Percentiles rank a stretch among this genome's conserved stretches.
Evolutionary conservation across 2,329 filamentous ascomycete species (phyloP).

Genomic region (Stemphylium beticola): DNA sequence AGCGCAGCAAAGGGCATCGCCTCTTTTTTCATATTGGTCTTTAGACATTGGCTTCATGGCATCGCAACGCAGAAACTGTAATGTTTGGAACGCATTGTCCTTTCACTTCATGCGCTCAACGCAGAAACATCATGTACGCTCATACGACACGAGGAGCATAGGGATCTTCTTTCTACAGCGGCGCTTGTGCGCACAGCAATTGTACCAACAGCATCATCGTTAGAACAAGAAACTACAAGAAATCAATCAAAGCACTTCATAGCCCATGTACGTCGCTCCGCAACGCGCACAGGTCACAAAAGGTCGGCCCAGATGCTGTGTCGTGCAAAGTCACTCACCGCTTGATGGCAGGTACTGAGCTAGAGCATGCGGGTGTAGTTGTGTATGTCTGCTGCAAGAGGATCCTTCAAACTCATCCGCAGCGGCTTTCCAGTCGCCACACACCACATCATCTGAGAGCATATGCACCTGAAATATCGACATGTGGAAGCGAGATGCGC

Average conservation of each 20-base stretch:
- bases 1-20: slow-evolving; percentile 28
- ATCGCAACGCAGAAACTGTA: neutral
- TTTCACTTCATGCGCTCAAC: neutral
- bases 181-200: neutral
- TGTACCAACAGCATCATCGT: slow-evolving; percentile 9
- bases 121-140: slow-evolving; percentile 8
- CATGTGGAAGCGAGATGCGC: slow-evolving; percentile 4
- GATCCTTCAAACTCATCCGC: slow-evolving; percentile 4
- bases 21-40: slow-evolving; percentile 4
- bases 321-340: slow-evolving; percentile 19
- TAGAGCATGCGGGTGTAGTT: slow-evolving; percentile 9
- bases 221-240: slow-evolving; percentile 1
- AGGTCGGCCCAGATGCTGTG: neutral
- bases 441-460: neutral
- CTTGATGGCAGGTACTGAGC: slow-evolving; percentile 5
- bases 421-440: slow-evolving; percentile 8
- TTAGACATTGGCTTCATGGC: slow-evolving; percentile 2
- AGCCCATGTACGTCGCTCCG: neutral
- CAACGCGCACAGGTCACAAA: neutral
- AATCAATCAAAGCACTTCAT: neutral
- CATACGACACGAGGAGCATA: slow-evolving; percentile 3
- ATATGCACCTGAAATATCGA: neutral
- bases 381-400: slow-evolving; percentile 15
- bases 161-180: neutral
- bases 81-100: slow-evolving; percentile 10